phyloP scores from a whole-genome alignment of 208 protist genomes.

The Angomonas deanei region DNA sequence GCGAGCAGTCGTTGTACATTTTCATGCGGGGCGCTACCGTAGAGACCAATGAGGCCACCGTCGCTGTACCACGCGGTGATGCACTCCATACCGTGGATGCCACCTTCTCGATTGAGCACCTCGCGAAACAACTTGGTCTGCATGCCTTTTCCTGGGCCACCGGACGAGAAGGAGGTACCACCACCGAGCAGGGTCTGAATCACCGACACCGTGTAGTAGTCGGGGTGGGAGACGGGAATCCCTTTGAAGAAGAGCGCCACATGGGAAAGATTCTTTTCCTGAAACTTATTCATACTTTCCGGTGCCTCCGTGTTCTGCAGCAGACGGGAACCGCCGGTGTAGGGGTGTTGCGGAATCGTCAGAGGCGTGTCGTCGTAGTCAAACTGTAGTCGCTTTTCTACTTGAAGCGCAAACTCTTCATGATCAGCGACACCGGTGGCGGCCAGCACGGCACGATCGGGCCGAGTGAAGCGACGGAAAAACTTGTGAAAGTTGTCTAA shows the following conservation, averaged over 20 bases:
- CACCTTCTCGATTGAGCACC: slow-evolving; percentile 69
- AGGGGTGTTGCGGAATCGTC: slow-evolving; percentile 25
- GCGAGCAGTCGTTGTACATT: slow-evolving; percentile 52
- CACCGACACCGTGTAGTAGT: slow-evolving; percentile 86
- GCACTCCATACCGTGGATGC: slow-evolving; percentile 81
- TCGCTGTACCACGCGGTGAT: slow-evolving; percentile 91
- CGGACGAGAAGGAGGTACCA: slow-evolving; percentile 87
- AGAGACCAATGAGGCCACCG: slow-evolving; percentile 82
- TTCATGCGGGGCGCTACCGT: slow-evolving; percentile 82
- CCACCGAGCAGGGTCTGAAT: slow-evolving; percentile 87
- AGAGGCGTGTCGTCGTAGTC: slow-evolving; percentile 11
- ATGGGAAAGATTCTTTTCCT: slow-evolving; percentile 88
- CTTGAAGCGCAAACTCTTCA: slow-evolving; percentile 49
- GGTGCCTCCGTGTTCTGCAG: slow-evolving; percentile 81
- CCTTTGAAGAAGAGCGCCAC: slow-evolving; percentile 84
- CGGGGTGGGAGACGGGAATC: slow-evolving; percentile 71
- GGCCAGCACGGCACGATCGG: slow-evolving; percentile 70
- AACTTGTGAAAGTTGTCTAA: slow-evolving; percentile 62
- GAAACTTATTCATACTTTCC: slow-evolving; percentile 88
- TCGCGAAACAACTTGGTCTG: slow-evolving; percentile 90
- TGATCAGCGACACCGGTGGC: slow-evolving; percentile 80
- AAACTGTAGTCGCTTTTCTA: slow-evolving; percentile 61
- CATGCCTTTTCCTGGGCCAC: slow-evolving; percentile 92
- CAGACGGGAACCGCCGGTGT: slow-evolving; percentile 69
- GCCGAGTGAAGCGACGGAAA: slow-evolving; percentile 50